Conservation (phyloP, 2,329 filamentous ascomycete genomes). For the Fusarium sp. region DNA sequence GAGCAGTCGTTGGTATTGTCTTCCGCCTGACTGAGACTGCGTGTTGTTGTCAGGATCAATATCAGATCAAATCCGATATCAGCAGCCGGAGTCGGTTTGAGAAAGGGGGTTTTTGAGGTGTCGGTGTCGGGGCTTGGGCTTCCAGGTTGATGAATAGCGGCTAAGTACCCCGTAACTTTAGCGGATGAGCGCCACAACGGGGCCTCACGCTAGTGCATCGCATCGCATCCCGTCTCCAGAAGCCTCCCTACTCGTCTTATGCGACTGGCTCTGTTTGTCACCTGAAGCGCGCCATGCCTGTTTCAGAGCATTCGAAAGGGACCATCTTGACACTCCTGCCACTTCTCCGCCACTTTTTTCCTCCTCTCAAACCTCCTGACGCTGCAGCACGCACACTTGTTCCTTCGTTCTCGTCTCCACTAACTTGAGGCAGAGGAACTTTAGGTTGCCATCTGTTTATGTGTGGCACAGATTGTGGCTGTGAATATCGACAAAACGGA, state of each 20-base stretch:
- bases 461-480: constrained; percentile 1
- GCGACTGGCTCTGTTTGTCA: constrained; percentile 32
- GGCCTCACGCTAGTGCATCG: constrained; percentile 21
- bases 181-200: constrained; percentile 29
- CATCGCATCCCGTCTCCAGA: constrained; percentile 1
- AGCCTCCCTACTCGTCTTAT: constrained; percentile 22
- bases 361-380: constrained; percentile 19
- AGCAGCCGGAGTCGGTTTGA: constrained; percentile 35
- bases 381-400: constrained; percentile 19
- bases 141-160: constrained; percentile 26
- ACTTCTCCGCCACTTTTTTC: neutral
- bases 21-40: neutral
- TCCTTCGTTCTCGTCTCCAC: constrained; percentile 18
- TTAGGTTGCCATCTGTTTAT: neutral
- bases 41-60: constrained; percentile 33
- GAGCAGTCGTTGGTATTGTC: neutral
- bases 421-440: constrained; percentile 9
- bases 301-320: constrained; percentile 18
- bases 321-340: neutral
- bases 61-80: constrained; percentile 27
- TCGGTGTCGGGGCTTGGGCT: constrained; percentile 37
- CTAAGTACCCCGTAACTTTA: constrained; percentile 40
- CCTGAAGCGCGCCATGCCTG: constrained; percentile 41
- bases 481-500: neutral
- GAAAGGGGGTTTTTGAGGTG: constrained; percentile 44